Percentiles rank a stretch among this genome's conserved stretches.
Conservation (phyloP, 169 alveolate species). For the Cryptosporidium andersoni region DNA sequence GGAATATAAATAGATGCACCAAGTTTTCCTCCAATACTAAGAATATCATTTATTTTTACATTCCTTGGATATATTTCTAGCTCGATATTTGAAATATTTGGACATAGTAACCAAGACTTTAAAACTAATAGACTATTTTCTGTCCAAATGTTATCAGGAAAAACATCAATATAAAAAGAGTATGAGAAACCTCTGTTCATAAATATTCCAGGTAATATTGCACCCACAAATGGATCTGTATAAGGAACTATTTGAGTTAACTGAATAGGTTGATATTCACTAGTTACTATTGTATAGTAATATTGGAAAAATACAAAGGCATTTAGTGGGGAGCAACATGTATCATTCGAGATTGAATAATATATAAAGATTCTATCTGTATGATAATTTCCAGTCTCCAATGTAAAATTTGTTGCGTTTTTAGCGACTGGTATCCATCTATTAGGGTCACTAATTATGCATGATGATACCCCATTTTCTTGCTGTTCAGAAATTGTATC, state of each 20-base stretch:
- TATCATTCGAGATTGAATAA: constrained; percentile 50
- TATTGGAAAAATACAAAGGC: constrained; percentile 33
- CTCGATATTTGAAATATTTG: constrained; percentile 43
- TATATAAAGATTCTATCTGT: constrained; percentile 51
- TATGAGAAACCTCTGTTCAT: constrained; percentile 65
- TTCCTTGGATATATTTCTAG: constrained; percentile 29
- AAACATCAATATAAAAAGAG: constrained; percentile 50
- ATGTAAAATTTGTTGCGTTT: constrained; percentile 31
- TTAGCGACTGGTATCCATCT: constrained; percentile 63
- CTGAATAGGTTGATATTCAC: constrained; percentile 50
- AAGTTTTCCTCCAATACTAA: constrained; percentile 37
- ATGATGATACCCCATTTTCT: constrained; percentile 38
- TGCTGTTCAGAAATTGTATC: constrained; percentile 17
- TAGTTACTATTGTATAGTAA: constrained; percentile 59
- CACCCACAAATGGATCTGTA: constrained; percentile 64
- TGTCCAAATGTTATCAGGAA: constrained; percentile 54
- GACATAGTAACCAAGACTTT: constrained; percentile 51
- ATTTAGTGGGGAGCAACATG: constrained; percentile 69
- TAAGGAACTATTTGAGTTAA: constrained; percentile 54
- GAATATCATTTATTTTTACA: constrained; percentile 10
- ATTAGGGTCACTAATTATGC: constrained; percentile 27
- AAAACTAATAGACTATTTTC: constrained; percentile 4
- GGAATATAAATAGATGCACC: constrained; percentile 63
- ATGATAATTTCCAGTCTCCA: constrained; percentile 21
- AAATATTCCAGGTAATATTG: constrained; percentile 67